These are phyloP conservation scores for Chlorella sp. DNA, from an alignment of 139 green algal species.

Conservation along the genomic window DNA sequence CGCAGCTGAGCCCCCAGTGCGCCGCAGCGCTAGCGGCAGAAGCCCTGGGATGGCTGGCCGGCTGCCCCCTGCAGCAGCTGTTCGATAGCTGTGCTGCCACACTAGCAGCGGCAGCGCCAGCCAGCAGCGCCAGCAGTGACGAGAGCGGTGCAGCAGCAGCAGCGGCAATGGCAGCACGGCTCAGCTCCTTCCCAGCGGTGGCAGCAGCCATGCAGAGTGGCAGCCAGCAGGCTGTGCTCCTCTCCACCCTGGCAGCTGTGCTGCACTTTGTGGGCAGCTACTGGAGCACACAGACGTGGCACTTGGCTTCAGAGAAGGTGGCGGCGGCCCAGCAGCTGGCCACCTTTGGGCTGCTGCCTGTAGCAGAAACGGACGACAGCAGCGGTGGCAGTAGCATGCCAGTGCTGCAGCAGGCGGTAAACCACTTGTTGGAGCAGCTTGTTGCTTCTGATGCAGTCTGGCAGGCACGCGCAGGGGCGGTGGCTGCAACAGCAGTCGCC, in stretches of 20 bases:
- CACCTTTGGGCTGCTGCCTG: slow-evolving; percentile 7
- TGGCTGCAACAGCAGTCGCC: neutral
- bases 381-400: neutral
- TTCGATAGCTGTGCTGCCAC: neutral
- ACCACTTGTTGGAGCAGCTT: neutral
- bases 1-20: slow-evolving; percentile 26
- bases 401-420: neutral
- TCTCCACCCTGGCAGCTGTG: slow-evolving; percentile 42
- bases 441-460: neutral
- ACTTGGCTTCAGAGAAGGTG: slow-evolving; percentile 2
- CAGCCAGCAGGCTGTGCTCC: slow-evolving; percentile 2
- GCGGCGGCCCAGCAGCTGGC: slow-evolving; percentile 4
- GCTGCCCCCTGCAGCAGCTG: slow-evolving; percentile 25
- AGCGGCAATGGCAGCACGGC: neutral
- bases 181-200: slow-evolving; percentile 30
- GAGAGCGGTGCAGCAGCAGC: slow-evolving; percentile 4
- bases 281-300: slow-evolving; percentile 45
- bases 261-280: slow-evolving; percentile 52
- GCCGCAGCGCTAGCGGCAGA: neutral
- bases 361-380: neutral
- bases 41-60: slow-evolving; percentile 7
- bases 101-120: neutral
- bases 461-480: neutral
- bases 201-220: slow-evolving; percentile 15
- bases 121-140: neutral